A percentile compares a stretch with the other conserved stretches of the same genome.
Evolutionary conservation across 495 filamentous ascomycete species (phyloP).

Genomic region (Polyplosphaeria fusca): DNA sequence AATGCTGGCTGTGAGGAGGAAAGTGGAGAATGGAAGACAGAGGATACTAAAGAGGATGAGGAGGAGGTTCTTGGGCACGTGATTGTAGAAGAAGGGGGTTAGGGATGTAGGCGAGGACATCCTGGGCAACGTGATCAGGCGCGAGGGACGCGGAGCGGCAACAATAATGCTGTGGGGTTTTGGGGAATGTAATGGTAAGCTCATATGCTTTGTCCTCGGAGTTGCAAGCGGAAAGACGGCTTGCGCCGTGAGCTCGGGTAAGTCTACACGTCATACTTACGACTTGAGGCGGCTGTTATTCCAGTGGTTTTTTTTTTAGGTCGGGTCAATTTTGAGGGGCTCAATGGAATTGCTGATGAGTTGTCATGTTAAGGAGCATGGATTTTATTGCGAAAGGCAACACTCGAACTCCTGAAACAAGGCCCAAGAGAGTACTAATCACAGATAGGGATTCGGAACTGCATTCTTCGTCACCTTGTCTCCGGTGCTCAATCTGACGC

Average conservation of each 20-base stretch:
- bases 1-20: conserved; percentile 47
- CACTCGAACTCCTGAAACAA: too few relatives aligned
- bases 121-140: conserved; percentile 25
- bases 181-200: too few relatives aligned
- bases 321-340: too few relatives aligned
- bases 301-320: too few relatives aligned
- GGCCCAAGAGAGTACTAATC: too few relatives aligned
- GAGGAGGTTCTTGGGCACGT: conserved; percentile 48
- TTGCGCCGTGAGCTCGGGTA: neutral
- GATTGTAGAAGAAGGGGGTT: conserved; percentile 39
- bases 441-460: too few relatives aligned
- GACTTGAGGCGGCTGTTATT: too few relatives aligned
- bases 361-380: too few relatives aligned
- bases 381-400: too few relatives aligned
- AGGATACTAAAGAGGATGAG: conserved; percentile 52
- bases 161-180: neutral
- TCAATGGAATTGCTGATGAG: too few relatives aligned
- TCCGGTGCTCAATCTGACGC: too few relatives aligned
- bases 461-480: too few relatives aligned
- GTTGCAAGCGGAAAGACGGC: neutral
- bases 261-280: conserved; percentile 14
- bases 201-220: conserved; percentile 1
- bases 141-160: neutral
- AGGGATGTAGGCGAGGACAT: neutral
- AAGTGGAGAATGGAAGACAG: conserved; percentile 54